Evolutionary conservation across 2,329 filamentous ascomycete genomes (phyloP).

Genomic region (Cordyceps javanica): DNA sequence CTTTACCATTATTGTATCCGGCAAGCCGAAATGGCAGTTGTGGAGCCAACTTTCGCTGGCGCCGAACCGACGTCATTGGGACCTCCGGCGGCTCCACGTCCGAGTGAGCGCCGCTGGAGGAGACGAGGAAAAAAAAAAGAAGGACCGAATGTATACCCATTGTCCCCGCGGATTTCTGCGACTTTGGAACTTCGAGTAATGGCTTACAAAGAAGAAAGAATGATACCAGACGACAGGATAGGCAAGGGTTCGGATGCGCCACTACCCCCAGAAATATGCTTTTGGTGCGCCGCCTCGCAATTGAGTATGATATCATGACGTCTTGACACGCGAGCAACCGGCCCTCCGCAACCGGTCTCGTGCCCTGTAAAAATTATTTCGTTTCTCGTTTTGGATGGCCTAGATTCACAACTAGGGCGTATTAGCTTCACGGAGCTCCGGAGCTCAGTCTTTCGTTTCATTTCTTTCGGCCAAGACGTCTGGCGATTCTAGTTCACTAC

Average conservation of each 20-base stretch:
- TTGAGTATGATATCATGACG: constrained; percentile 5
- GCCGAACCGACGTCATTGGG: constrained; percentile 3
- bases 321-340: neutral
- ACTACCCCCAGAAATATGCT: neutral
- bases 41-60: neutral
- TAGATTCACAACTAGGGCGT: too few relatives aligned
- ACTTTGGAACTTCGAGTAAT: neutral
- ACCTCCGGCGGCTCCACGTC: neutral
- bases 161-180: neutral
- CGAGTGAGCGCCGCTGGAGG: neutral
- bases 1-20: neutral
- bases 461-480: neutral
- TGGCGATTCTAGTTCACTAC: neutral
- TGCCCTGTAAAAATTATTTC: neutral
- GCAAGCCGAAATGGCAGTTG: neutral
- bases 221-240: neutral
- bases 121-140: neutral
- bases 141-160: constrained; percentile 5
- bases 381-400: neutral
- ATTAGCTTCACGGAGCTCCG: neutral
- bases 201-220: neutral
- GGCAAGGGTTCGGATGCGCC: neutral
- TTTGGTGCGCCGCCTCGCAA: neutral
- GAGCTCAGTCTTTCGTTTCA: neutral
- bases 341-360: neutral